Evolutionary conservation across 225 moss, liverwort and hornwort genomes (phyloP), one percentile per base, ranked within the genome.

Genomic region (Polytrichum commune): DNA sequence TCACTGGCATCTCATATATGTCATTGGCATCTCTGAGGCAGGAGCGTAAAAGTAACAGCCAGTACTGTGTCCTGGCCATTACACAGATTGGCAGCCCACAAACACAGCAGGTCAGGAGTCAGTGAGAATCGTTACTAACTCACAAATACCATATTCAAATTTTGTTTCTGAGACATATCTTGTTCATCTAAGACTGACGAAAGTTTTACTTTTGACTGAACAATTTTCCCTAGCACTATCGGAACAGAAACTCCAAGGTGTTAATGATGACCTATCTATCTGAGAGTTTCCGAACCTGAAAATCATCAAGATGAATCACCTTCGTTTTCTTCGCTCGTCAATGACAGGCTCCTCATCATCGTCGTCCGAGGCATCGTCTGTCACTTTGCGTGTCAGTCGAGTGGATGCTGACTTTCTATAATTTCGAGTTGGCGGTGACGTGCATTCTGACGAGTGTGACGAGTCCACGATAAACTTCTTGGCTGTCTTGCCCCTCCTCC

Each of bases 321-420:
- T 71, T 46, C 71, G 33, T 27, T 71, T 71, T 60, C 33, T 71
- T 35, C 27, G 63, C 18, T 71, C 71, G 53, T 62, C 71, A 18
- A 62, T 63, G 60, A 62, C 62, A 60, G 62, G 71, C 62, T 23
- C 62, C 62, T 16, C 27, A 5, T 63, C 62, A 46, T 3, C 35
- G 53, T 28, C 27, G 22, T 71, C 71, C 7, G 57, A 57, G 26
- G 32, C 5, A 23, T 62, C 69, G 1, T 57, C 56, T 20, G 27
- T 19, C 27, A 13, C 60, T 27, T 32, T 60, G 22, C 25, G 24
- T 32, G 7, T 38, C 8, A 9, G 46, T 18, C 23, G 13, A 10
- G 24, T 18, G 25, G 53, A 24, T 26, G 27, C 53, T 29, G 53
- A 68, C 25, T 8, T 5, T n/a, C 18, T 32, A 71, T 19, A 33